Base-by-base conservation (phyloP, 1,284 basidiomycete species). In the Ustilago tritici region DNA sequence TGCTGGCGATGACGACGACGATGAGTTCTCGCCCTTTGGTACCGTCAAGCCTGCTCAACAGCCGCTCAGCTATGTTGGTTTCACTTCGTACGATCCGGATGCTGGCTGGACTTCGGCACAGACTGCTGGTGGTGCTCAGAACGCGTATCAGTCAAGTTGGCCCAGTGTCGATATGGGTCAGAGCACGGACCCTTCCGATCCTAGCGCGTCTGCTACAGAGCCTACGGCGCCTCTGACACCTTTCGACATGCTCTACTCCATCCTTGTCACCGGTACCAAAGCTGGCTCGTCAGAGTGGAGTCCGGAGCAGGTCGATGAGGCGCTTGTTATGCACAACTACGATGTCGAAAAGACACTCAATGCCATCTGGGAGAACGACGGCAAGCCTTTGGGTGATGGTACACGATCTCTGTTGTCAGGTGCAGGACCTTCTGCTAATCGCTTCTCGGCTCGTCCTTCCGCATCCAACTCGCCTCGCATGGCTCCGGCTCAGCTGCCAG, bases 261-360 rank as follows among this genome's bases (percentile, higher is more conserved):
- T 99, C 41, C 98, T 98, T 84, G 72, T 78, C 65, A 74, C 69
- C 5, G 73, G 78, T n/a, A 78, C 72, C 38, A 73, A 65, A 49
- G 66, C 63, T 14, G 80, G 76, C 12, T 67, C 71, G n/a, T 65
- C 82, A 10, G 66, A 75, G 52, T 84, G 82, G 82, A 92, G 95
- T 0, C 92, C 93, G 3, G 92, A 92, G 7, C 95, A 98, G 83
- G 90, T 98, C 4, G 96, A 98, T 86, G 95, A 97, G 70, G 95
- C 95, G 0, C 89, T 99, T 7, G 91, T 92, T 31, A 89, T 90
- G 61, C 92, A 94, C 76, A 93, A 91, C 3, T 99, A 94, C 86
- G 96, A 99, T 82, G 97, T 99, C 84, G 96, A 99, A 82, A 90
- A 90, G 53, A 92, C 96, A 8, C 95, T 98, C 92, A 92, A 92